phyloP scores from a whole-genome alignment of 768 basidiomycete genomes.

The Piloderma croceum region DNA sequence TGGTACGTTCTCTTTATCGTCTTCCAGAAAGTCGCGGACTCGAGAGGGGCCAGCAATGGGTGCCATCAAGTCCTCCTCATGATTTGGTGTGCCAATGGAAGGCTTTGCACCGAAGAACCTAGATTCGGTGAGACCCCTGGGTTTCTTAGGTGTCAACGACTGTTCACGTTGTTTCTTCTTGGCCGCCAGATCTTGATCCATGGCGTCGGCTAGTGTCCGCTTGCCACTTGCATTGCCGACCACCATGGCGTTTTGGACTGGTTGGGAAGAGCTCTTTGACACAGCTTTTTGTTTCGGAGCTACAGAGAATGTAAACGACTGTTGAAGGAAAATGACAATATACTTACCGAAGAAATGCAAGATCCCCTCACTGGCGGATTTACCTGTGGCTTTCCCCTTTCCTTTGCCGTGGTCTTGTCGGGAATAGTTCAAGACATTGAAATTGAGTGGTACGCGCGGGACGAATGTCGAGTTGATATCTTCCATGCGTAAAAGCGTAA shows the following conservation, averaged over 20 bases:
- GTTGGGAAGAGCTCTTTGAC: constrained; percentile 17
- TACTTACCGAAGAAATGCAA: constrained; percentile 61
- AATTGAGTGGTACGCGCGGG: constrained; percentile 48
- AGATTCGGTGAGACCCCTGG: constrained; percentile 4
- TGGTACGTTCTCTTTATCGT: constrained; percentile 42
- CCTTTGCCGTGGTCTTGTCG: constrained; percentile 30
- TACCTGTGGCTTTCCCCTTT: constrained; percentile 40
- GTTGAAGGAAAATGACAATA: no score
- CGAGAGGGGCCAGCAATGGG: constrained; percentile 32
- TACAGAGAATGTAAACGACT: no score
- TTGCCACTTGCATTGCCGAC: constrained; percentile 68
- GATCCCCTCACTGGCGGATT: constrained; percentile 33
- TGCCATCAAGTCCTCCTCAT: constrained; percentile 16
- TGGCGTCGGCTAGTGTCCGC: constrained; percentile 62
- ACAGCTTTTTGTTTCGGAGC: constrained; percentile 22
- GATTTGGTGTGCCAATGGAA: not conserved
- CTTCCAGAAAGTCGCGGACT: no score
- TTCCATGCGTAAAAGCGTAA: constrained; percentile 59
- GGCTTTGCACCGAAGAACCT: constrained; percentile 9
- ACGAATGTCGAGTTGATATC: constrained; percentile 71
- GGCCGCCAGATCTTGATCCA: constrained; percentile 56
- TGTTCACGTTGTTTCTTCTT: constrained; percentile 44
- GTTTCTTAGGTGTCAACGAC: no score
- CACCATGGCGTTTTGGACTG: constrained; percentile 18
- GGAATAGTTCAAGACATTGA: constrained; percentile 18